Conservation (phyloP, 2,329 filamentous ascomycete species). For the Aspergillus brasiliensis region DNA sequence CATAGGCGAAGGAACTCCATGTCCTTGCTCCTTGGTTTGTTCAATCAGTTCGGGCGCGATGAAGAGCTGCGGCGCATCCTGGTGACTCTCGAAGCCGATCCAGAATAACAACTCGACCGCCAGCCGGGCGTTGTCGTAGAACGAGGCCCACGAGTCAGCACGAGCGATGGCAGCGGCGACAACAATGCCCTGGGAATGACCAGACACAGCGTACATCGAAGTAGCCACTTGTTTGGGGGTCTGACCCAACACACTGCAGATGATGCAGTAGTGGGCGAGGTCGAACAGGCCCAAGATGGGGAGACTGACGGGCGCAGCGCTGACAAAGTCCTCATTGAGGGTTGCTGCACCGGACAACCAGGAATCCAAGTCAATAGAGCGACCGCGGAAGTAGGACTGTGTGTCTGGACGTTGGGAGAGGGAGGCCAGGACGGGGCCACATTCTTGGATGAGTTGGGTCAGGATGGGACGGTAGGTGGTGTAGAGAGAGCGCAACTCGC, state of each 20-base stretch:
- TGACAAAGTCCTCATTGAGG: slow-evolving; percentile 34
- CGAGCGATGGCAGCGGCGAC: slow-evolving; percentile 37
- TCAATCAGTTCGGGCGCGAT: slow-evolving; percentile 17
- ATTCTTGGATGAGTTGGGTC: background rate
- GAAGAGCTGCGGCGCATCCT: slow-evolving; percentile 11
- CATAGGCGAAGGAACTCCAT: slow-evolving; percentile 18
- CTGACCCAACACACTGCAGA: background rate
- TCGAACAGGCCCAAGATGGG: slow-evolving; percentile 41
- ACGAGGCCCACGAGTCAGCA: slow-evolving; percentile 35
- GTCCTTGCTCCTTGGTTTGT: slow-evolving; percentile 5
- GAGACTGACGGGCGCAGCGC: slow-evolving; percentile 40
- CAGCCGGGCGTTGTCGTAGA: slow-evolving; percentile 29
- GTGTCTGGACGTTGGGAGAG: background rate
- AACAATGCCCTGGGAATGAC: slow-evolving; percentile 44
- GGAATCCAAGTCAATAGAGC: background rate
- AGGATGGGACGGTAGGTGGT: slow-evolving; percentile 1
- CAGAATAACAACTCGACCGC: slow-evolving; percentile 38
- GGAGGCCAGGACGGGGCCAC: background rate
- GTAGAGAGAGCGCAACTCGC: slow-evolving; percentile 1
- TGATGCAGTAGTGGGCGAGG: slow-evolving; percentile 11
- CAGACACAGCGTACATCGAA: slow-evolving; percentile 13
- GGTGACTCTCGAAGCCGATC: slow-evolving; percentile 36
- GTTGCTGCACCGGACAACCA: slow-evolving; percentile 22
- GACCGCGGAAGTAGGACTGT: background rate
- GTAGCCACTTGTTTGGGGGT: slow-evolving; percentile 1